These are phyloP conservation scores for Candida broadrunensis DNA, from an alignment of 805 yeast species.

Conservation along the genomic window DNA sequence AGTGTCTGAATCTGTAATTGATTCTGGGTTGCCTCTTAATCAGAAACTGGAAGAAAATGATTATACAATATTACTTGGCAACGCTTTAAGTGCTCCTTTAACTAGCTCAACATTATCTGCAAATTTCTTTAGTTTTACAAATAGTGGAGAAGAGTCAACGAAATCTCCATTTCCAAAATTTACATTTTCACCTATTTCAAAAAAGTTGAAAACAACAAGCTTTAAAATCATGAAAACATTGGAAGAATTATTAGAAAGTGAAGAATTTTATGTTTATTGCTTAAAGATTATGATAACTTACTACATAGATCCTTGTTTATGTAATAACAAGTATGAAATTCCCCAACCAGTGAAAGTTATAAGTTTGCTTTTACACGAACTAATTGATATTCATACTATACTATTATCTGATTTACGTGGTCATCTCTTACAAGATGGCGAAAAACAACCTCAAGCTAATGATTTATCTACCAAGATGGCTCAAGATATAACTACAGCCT, in stretches of 20 bases:
- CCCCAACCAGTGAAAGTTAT: constrained; percentile 20
- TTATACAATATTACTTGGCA: too few relatives aligned
- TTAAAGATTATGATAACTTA: constrained; percentile 40
- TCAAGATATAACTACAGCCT: constrained; percentile 8
- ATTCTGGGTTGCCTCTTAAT: too few relatives aligned
- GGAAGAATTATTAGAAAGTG: constrained; percentile 51
- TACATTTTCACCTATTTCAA: constrained; percentile 15
- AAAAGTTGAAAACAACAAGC: not conserved
- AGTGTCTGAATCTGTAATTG: too few relatives aligned
- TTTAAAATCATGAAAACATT: constrained; percentile 22
- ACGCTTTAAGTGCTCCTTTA: not conserved
- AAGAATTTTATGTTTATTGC: constrained; percentile 44
- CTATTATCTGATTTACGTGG: too few relatives aligned
- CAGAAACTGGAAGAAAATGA: too few relatives aligned
- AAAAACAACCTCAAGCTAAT: not conserved
- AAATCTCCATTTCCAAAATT: constrained; percentile 18
- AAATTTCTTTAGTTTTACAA: not conserved
- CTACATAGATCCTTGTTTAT: constrained; percentile 40
- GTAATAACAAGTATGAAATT: constrained; percentile 20
- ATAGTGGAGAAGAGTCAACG: constrained; percentile 2
- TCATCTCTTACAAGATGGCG: too few relatives aligned
- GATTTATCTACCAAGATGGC: constrained; percentile 4
- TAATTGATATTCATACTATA: constrained; percentile 19
- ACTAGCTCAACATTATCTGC: not conserved
- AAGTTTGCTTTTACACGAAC: constrained; percentile 5